A percentile compares a stretch with the other conserved stretches of the same genome.
Conservation (phyloP, 2,329 filamentous ascomycete genomes). For the Teratosphaeria destructans region DNA sequence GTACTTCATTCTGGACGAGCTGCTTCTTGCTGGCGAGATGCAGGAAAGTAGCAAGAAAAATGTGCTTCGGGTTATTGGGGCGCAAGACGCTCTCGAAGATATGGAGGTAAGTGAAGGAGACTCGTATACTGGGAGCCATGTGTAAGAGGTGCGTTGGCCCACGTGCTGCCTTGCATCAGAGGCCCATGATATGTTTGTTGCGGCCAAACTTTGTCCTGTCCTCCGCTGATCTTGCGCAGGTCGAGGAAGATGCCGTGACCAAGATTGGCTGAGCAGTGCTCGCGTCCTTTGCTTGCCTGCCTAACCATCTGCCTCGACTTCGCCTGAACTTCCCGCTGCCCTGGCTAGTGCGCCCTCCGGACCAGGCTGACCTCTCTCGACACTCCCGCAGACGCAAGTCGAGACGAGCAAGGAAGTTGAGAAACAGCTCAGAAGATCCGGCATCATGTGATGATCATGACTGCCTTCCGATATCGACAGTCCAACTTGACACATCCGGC, state of each 20-base stretch:
- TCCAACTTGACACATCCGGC: background rate
- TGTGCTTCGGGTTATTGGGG: conserved; percentile 85
- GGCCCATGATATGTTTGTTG: background rate
- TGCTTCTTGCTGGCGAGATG: conserved; percentile 88
- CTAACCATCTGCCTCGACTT: conserved; percentile 1
- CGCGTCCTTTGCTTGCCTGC: conserved; percentile 6
- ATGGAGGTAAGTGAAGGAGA: conserved; percentile 74
- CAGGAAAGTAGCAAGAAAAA: conserved; percentile 99
- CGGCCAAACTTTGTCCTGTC: conserved; percentile 8
- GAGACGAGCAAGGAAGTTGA: conserved; percentile 19
- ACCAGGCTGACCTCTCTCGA: background rate
- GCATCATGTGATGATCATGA: conserved; percentile 9
- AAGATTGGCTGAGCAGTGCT: conserved; percentile 51
- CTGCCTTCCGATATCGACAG: background rate
- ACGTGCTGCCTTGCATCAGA: background rate
- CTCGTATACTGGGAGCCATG: conserved; percentile 4
- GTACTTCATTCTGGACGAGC: conserved; percentile 96
- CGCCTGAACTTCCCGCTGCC: background rate
- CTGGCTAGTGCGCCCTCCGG: background rate
- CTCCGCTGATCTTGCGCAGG: conserved; percentile 24
- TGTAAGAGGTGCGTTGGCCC: background rate
- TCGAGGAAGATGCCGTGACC: conserved; percentile 32
- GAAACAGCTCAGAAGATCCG: conserved; percentile 18
- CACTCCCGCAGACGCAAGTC: conserved; percentile 10
- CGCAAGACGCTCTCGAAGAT: conserved; percentile 95